Evolutionary conservation across 1,139 yeast species (phyloP).

Genomic region (Scheffersomyces titani): DNA sequence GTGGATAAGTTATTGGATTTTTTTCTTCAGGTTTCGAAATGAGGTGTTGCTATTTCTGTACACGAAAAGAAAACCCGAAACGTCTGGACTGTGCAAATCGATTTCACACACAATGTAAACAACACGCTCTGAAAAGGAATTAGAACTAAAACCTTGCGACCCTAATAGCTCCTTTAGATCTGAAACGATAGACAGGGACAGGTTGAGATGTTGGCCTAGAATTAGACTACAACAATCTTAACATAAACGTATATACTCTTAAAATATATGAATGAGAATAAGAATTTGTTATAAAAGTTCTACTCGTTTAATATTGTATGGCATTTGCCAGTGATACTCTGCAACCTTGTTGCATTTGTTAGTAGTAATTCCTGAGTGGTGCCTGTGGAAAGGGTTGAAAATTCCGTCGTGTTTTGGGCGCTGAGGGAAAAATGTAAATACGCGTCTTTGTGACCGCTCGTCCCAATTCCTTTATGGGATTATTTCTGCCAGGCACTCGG

Average conservation of each 20-base stretch:
- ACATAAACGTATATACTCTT: background rate
- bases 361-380: background rate
- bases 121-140: background rate
- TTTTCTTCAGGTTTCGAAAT: background rate
- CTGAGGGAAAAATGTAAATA: background rate
- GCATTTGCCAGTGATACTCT: background rate
- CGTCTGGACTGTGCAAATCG: background rate
- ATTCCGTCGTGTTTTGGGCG: background rate
- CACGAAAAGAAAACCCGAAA: background rate
- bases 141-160: background rate
- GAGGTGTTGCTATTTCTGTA: background rate
- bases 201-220: background rate
- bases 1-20: background rate
- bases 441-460: constrained; percentile 15
- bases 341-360: background rate
- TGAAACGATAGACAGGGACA: background rate
- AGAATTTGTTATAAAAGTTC: background rate
- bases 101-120: background rate
- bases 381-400: background rate
- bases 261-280: too few relatives aligned
- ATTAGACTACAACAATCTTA: background rate
- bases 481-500: background rate
- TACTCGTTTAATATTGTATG: background rate
- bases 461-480: background rate
- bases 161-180: background rate